phyloP scores from a whole-genome alignment of 164 flowering plant genomes.

The Vitis riparia region DNA sequence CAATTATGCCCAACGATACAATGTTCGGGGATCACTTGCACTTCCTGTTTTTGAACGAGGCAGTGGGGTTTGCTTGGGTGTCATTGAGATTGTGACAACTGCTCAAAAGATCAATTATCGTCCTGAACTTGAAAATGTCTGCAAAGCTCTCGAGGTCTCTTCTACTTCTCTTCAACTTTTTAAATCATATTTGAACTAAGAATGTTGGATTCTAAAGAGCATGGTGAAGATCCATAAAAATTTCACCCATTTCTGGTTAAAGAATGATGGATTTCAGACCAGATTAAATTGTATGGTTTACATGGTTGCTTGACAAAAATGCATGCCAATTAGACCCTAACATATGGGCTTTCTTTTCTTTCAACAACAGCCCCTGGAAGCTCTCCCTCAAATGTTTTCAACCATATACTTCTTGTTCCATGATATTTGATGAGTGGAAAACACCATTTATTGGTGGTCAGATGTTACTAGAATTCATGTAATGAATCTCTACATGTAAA shows the following conservation, averaged over 20 bases:
- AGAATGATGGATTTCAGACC: not conserved
- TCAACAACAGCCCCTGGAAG: not conserved
- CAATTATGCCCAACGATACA: conserved; percentile 45
- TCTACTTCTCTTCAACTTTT: not conserved
- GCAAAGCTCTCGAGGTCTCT: conserved; percentile 83
- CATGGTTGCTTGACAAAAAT: not conserved
- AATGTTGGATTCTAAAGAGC: too few relatives aligned
- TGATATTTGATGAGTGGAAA: not conserved
- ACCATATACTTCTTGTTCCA: not conserved
- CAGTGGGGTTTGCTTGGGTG: conserved; percentile 72
- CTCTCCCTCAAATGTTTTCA: not conserved
- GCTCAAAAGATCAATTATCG: conserved; percentile 53
- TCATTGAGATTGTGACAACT: conserved; percentile 78
- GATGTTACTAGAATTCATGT: not conserved
- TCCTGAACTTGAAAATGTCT: conserved; percentile 67
- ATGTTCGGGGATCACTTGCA: conserved; percentile 76
- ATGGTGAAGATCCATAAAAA: not conserved
- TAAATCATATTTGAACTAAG: not conserved
- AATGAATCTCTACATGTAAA: too few relatives aligned
- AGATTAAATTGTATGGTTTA: not conserved
- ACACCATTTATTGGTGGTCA: not conserved
- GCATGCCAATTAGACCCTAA: not conserved
- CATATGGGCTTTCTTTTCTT: not conserved
- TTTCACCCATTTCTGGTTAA: not conserved
- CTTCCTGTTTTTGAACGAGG: conserved; percentile 80